Percentiles rank a stretch among this genome's conserved stretches.
phyloP scores from a whole-genome alignment of 139 green algal genomes.

The Marvania coccoides region DNA sequence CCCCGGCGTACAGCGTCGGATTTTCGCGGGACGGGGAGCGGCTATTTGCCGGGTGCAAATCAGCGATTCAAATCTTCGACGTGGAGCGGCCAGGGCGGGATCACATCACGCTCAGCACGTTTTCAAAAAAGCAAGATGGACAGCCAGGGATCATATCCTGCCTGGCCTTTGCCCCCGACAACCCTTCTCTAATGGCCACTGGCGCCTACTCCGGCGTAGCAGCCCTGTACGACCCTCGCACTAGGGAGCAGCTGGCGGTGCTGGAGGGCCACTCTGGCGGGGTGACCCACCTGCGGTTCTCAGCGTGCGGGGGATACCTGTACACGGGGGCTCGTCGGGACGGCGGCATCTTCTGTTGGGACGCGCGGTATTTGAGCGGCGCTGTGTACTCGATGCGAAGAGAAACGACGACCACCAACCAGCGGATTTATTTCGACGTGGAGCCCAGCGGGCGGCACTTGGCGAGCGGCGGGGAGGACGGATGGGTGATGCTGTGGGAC shows the following conservation, averaged over 20 bases:
- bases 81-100: slow-evolving; percentile 59
- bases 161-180: slow-evolving; percentile 53
- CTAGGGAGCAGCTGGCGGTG: slow-evolving; percentile 44
- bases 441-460: slow-evolving; percentile 79
- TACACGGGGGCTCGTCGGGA: slow-evolving; percentile 79
- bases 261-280: slow-evolving; percentile 66
- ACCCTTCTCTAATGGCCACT: slow-evolving; percentile 52
- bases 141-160: slow-evolving; percentile 76
- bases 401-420: slow-evolving; percentile 64
- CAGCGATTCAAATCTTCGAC: slow-evolving; percentile 55
- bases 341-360: slow-evolving; percentile 75
- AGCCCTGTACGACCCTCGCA: slow-evolving; percentile 52
- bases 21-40: slow-evolving; percentile 51
- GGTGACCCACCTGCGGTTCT: slow-evolving; percentile 72
- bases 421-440: slow-evolving; percentile 89
- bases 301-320: slow-evolving; percentile 72
- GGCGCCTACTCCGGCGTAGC: slow-evolving; percentile 65
- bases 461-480: slow-evolving; percentile 49
- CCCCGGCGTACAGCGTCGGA: slow-evolving; percentile 56
- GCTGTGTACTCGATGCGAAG: slow-evolving; percentile 64
- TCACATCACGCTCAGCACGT: slow-evolving; percentile 38
- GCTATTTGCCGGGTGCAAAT: slow-evolving; percentile 61
- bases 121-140: slow-evolving; percentile 29
- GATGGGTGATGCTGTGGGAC: slow-evolving; percentile 59
- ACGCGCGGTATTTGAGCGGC: slow-evolving; percentile 57